Evolutionary conservation across 202 grass and related monocot genomes (phyloP), one percentile per base, ranked within the genome.

Genomic region (Schoenoplectus triqueter): DNA sequence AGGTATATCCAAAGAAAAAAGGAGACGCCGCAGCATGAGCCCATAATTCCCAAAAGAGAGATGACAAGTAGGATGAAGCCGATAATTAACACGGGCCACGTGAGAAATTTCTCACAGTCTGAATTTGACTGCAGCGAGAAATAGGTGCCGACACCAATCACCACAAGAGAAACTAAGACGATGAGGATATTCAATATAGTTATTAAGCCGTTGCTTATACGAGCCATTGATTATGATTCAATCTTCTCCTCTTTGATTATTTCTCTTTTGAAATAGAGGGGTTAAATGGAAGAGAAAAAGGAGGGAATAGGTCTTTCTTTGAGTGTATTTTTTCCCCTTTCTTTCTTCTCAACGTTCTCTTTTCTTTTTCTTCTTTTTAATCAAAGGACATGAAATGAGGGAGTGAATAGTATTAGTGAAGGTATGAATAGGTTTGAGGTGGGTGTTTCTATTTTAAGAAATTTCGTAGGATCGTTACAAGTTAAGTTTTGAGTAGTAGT

Each of bases 1-100:
- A 93, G 88, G 81, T 98, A 98, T 68, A 83, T 78, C 92, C 93
- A 94, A 44, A 98, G 81, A 64, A 95, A 82, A 67, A 87, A 84
- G 19, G 84, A 69, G 70, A 88, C 41, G 69, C 91, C 54, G 40
- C 87, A 89, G 82, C 93, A 92, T 3, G 91, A 80, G 21, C 95
- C 88, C 15, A 88, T 71, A 49, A 98, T 45, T 11, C 90, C 95
- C 51, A 91, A 45, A 19, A 95, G 69, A 45, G 93, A 95, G 44
- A 94, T 82, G 9, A 92, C 81, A 52, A 95, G 77, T 17, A 89
- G 68, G 71, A 81, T 87, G 42, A 72, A 15, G 67, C 93, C 95
- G 18, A 98, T 21, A 73, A 48, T 83, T 22, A 94, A 64, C 48
- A 87, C 66, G 0, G 91, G 95, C 50, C 78, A 63, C 4, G 86